These are phyloP conservation scores for Globisporangium acanthophoron DNA, from an alignment of 352 stramenopile species.

Conservation along the genomic window DNA sequence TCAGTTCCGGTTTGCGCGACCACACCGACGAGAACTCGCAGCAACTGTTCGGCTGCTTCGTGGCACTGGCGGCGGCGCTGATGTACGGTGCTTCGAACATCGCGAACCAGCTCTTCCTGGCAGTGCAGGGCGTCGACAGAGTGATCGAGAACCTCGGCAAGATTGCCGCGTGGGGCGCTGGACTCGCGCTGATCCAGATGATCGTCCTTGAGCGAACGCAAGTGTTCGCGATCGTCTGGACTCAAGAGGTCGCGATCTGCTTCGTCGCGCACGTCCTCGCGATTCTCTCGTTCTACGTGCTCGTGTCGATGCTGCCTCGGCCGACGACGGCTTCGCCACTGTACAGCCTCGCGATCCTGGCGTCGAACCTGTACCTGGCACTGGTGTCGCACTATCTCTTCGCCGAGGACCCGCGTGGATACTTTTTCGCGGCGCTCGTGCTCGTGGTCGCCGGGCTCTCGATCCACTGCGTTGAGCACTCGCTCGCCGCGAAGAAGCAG, in stretches of 20 bases:
- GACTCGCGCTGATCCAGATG: slow-evolving; percentile 26
- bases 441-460: slow-evolving; percentile 28
- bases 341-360: slow-evolving; percentile 35
- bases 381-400: slow-evolving; percentile 24
- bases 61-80: slow-evolving; percentile 24
- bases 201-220: slow-evolving; percentile 18
- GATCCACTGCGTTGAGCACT: slow-evolving; percentile 21
- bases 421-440: slow-evolving; percentile 16
- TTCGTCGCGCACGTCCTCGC: slow-evolving; percentile 26
- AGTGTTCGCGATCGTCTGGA: slow-evolving; percentile 25
- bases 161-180: slow-evolving; percentile 22
- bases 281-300: slow-evolving; percentile 35
- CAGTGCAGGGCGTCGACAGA: slow-evolving; percentile 14
- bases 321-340: slow-evolving; percentile 19
- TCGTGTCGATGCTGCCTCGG: slow-evolving; percentile 24
- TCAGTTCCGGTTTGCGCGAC: slow-evolving; percentile 16
- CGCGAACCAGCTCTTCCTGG: slow-evolving; percentile 32
- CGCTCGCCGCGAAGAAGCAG: slow-evolving; percentile 1
- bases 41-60: slow-evolving; percentile 27
- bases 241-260: slow-evolving; percentile 16
- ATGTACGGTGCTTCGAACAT: slow-evolving; percentile 36
- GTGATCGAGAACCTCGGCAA: slow-evolving; percentile 27
- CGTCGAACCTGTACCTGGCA: slow-evolving; percentile 33
- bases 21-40: slow-evolving; percentile 11
- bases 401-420: slow-evolving; percentile 12